Evolutionary conservation across 179 eudicot genomes (phyloP).

Genomic region (Beta corolliflora): DNA sequence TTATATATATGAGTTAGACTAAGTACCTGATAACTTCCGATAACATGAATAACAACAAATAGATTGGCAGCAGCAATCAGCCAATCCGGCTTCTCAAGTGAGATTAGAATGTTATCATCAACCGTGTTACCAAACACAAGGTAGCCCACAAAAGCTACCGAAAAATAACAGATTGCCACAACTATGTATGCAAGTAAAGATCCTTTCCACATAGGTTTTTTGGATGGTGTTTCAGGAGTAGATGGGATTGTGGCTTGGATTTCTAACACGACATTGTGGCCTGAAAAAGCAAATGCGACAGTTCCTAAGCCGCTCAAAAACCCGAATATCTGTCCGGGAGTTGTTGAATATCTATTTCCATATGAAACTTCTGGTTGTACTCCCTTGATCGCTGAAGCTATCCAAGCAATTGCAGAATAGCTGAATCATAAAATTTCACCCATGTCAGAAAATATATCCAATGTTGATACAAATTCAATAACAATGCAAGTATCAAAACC

Average conservation of each 20-base stretch:
- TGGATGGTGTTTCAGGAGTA: constrained; percentile 42
- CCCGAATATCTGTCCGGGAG: constrained; percentile 29
- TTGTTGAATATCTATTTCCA: constrained; percentile 26
- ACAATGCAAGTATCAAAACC: too few species aligned
- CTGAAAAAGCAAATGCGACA: constrained; percentile 51
- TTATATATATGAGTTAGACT: too few species aligned
- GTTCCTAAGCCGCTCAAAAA: constrained; percentile 50
- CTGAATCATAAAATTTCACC: constrained; percentile 16
- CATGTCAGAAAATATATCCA: too few species aligned
- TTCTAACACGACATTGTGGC: constrained; percentile 50
- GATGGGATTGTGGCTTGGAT: constrained; percentile 51
- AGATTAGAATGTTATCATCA: constrained; percentile 43
- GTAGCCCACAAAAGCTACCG: constrained; percentile 47
- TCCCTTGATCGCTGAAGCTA: constrained; percentile 39
- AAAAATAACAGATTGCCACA: constrained; percentile 49
- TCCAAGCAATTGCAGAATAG: constrained; percentile 45
- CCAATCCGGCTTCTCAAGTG: constrained; percentile 46
- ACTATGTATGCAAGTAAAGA: constrained; percentile 38
- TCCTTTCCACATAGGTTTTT: constrained; percentile 56
- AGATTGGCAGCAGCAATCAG: constrained; percentile 50
- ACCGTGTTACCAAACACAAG: constrained; percentile 44
- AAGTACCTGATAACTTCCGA: constrained; percentile 50
- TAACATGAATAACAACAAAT: constrained; percentile 52
- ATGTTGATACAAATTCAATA: too few species aligned
- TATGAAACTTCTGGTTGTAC: constrained; percentile 33